phyloP scores from a whole-genome alignment of 768 basidiomycete species.

The Butyriboletus loyo region DNA sequence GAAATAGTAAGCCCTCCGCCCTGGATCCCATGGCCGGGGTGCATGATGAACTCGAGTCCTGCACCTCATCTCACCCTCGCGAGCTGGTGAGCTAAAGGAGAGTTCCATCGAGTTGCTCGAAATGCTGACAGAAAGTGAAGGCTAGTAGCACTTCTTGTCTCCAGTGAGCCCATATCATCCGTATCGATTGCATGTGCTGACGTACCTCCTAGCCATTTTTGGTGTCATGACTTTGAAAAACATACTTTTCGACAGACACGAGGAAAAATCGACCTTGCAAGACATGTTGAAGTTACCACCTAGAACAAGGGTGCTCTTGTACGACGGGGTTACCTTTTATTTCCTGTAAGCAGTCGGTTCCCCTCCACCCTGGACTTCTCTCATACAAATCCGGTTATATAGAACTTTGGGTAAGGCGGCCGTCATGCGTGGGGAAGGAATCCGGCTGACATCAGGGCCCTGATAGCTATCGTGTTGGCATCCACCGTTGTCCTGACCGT shows the following conservation, averaged over 20 bases:
- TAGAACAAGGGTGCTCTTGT: constrained; percentile 6
- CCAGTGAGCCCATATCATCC: constrained; percentile 11
- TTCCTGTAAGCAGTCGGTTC: constrained; percentile 11
- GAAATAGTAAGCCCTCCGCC: constrained; percentile 17
- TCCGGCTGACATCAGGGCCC: not conserved
- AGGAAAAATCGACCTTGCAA: not conserved
- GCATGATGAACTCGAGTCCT: constrained; percentile 2
- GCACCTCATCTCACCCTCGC: constrained; percentile 19
- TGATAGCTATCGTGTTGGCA: constrained; percentile 12
- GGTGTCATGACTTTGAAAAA: constrained; percentile 17
- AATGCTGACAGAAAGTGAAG: constrained; percentile 9
- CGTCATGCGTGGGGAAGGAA: not conserved
- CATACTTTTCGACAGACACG: not conserved
- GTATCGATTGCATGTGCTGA: not conserved
- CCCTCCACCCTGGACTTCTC: not conserved
- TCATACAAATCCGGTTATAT: not conserved
- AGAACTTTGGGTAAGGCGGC: constrained; percentile 17
- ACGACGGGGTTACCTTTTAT: constrained; percentile 14
- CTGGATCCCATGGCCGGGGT: constrained; percentile 14
- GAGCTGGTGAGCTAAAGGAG: constrained; percentile 16
- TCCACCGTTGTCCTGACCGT: constrained; percentile 16
- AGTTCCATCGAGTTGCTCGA: not conserved
- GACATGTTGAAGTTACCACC: not conserved
- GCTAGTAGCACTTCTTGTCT: constrained; percentile 15
- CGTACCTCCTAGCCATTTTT: constrained; percentile 9